Conservation (phyloP, 2,329 filamentous ascomycete genomes). For the Epichloe hybrida region DNA sequence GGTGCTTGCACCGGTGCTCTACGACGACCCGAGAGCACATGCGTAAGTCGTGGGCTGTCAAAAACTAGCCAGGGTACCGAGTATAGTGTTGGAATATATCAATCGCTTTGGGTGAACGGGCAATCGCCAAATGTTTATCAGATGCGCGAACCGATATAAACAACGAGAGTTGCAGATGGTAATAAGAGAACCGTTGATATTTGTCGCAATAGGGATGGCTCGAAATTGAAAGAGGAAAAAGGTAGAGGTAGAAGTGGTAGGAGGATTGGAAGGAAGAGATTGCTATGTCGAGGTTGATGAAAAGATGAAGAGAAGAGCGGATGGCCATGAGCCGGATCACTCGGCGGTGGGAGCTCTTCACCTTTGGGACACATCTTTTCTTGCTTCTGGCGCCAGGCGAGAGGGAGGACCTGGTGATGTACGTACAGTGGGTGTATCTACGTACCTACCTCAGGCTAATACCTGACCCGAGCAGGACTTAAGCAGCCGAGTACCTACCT, state of each 20-base stretch:
- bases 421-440: background rate
- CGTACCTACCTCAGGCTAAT: background rate
- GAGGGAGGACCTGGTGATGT: background rate
- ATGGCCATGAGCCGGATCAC: background rate
- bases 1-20: constrained; percentile 24
- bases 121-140: background rate
- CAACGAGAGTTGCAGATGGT: background rate
- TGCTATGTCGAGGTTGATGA: background rate
- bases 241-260: background rate
- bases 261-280: background rate
- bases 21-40: constrained; percentile 23
- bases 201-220: background rate
- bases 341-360: constrained; percentile 2
- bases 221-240: background rate
- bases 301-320: background rate
- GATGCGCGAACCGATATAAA: background rate
- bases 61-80: no score
- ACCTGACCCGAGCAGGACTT: no score
- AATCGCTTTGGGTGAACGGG: background rate
- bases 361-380: background rate
- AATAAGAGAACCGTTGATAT: background rate
- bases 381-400: background rate
- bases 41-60: background rate
- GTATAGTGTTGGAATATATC: no score
- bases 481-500: no score